Percentiles rank a stretch among this genome's conserved stretches.
phyloP scores from a whole-genome alignment of 1,284 basidiomycete species.

The Leccinum huronense region DNA sequence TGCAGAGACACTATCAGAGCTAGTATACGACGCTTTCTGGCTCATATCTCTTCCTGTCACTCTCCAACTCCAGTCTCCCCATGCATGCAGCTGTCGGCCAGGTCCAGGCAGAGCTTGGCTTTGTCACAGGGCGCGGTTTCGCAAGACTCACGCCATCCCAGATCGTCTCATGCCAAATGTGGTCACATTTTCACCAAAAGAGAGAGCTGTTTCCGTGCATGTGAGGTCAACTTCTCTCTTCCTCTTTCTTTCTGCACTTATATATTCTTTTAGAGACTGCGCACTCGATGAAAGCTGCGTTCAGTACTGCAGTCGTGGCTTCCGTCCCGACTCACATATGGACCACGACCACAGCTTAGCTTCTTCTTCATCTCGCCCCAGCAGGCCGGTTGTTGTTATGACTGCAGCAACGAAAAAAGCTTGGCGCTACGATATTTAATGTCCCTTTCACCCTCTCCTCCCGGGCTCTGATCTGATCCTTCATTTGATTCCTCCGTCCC shows the following conservation, averaged over 20 bases:
- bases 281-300: constrained; percentile 86
- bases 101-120: constrained; percentile 57
- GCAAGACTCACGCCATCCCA: constrained; percentile 53
- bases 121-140: constrained; percentile 50
- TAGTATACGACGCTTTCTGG: constrained; percentile 75
- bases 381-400: constrained; percentile 88
- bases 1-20: constrained; percentile 72
- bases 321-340: constrained; percentile 78
- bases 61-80: constrained; percentile 58
- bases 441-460: constrained; percentile 63
- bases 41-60: constrained; percentile 66
- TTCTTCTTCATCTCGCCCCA: constrained; percentile 78
- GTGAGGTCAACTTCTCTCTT: constrained; percentile 47
- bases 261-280: constrained; percentile 65
- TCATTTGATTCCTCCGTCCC: constrained; percentile 13
- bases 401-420: constrained; percentile 85
- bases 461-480: constrained; percentile 13
- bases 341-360: constrained; percentile 75
- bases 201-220: constrained; percentile 91
- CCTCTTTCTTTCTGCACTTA: neutral
- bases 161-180: constrained; percentile 55
- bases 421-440: constrained; percentile 69
- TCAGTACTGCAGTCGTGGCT: constrained; percentile 78
- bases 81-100: constrained; percentile 62
- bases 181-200: constrained; percentile 80